Percentiles rank a stretch among this genome's conserved stretches.
Conservation (phyloP, 805 yeast genomes). For the Wickerhamiella kurtzmanii region DNA sequence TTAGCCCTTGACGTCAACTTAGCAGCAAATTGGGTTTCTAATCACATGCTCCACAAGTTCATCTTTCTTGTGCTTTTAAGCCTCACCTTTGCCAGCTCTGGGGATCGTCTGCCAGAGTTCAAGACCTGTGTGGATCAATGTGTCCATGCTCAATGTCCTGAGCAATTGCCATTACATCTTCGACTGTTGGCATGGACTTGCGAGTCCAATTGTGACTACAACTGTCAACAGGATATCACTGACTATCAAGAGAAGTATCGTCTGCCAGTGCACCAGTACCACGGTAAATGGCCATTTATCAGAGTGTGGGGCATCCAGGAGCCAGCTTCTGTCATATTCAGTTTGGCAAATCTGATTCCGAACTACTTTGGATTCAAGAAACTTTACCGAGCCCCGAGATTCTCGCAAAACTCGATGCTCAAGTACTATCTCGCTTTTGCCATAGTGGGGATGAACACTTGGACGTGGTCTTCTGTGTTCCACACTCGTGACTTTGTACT, state of each 20-base stretch:
- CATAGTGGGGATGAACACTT: slow-evolving; percentile 63
- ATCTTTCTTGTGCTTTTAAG: not conserved
- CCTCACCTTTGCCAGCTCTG: slow-evolving; percentile 31
- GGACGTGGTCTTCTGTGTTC: slow-evolving; percentile 76
- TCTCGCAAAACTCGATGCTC: slow-evolving; percentile 17
- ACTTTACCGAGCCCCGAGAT: slow-evolving; percentile 19
- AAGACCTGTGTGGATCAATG: slow-evolving; percentile 31
- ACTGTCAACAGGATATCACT: slow-evolving; percentile 73
- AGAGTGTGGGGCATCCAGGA: slow-evolving; percentile 78
- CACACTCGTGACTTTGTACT: slow-evolving; percentile 70
- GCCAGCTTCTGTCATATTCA: slow-evolving; percentile 63
- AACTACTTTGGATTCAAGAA: slow-evolving; percentile 38
- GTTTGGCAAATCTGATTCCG: slow-evolving; percentile 55
- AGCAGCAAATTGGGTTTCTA: not conserved
- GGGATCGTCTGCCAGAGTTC: slow-evolving; percentile 39
- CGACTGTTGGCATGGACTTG: slow-evolving; percentile 59
- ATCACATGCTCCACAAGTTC: not conserved
- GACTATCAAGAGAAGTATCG: slow-evolving; percentile 32
- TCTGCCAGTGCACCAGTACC: slow-evolving; percentile 66
- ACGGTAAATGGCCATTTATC: slow-evolving; percentile 94
- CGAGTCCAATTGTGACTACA: slow-evolving; percentile 74
- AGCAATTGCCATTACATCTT: slow-evolving; percentile 28
- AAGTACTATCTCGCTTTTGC: slow-evolving; percentile 37
- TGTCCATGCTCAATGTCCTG: slow-evolving; percentile 28
- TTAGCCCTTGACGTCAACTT: no score